Percentiles rank a stretch among this genome's conserved stretches.
phyloP scores from a whole-genome alignment of 768 basidiomycete species.

The Saitozyma sp. region DNA sequence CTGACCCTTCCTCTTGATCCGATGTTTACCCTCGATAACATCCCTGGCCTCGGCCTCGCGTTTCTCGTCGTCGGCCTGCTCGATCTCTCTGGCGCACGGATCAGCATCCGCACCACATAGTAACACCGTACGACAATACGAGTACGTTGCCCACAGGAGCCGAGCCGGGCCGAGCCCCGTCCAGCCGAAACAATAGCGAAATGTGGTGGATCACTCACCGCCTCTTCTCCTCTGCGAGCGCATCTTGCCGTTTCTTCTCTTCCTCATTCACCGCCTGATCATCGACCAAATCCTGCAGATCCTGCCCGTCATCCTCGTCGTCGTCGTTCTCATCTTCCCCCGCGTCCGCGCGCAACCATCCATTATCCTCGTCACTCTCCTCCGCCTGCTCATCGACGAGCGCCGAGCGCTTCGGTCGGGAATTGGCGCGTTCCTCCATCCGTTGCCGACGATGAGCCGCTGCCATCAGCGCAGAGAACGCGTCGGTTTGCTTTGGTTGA shows the following conservation, averaged over 20 bases:
- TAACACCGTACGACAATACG: no score
- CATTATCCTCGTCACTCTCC: conserved; percentile 48
- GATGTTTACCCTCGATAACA: conserved; percentile 36
- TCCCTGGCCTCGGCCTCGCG: conserved; percentile 31
- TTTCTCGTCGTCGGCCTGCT: conserved; percentile 36
- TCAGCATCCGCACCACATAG: conserved; percentile 2
- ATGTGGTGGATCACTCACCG: conserved; percentile 18
- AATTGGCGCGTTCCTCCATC: background rate
- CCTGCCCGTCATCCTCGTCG: conserved; percentile 39
- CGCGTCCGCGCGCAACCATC: conserved; percentile 22
- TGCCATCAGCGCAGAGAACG: conserved; percentile 26
- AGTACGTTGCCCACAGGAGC: background rate
- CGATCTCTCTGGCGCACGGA: conserved; percentile 27
- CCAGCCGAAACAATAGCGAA: background rate
- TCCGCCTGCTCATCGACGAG: conserved; percentile 46
- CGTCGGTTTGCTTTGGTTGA: conserved; percentile 4
- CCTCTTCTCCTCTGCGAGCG: conserved; percentile 33
- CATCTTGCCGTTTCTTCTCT: conserved; percentile 29
- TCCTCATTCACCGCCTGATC: conserved; percentile 36
- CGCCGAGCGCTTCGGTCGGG: conserved; percentile 6
- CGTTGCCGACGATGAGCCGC: conserved; percentile 4
- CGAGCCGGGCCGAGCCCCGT: background rate
- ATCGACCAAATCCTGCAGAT: conserved; percentile 38
- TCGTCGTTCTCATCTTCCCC: conserved; percentile 35
- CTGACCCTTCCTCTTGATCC: conserved; percentile 28